phyloP scores from a whole-genome alignment of 2,329 filamentous ascomycete species.

The Talaromyces funiculosus region DNA sequence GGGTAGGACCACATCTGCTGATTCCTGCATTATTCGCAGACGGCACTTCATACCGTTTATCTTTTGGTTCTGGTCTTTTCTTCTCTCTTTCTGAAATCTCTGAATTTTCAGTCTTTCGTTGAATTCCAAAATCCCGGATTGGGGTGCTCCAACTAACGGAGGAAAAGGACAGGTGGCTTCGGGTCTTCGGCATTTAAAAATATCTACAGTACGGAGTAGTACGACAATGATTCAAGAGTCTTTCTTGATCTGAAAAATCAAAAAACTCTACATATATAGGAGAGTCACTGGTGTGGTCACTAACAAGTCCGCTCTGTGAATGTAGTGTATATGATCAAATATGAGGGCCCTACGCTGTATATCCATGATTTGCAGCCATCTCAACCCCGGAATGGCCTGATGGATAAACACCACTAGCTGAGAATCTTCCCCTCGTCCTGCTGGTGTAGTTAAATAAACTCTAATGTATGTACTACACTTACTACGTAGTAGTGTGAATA shows the following conservation, averaged over 20 bases:
- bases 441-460: background rate
- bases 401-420: background rate
- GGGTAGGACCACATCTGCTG: background rate
- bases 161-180: background rate
- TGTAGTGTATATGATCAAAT: background rate
- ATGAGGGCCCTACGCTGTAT: background rate
- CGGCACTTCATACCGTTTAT: background rate
- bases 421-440: slow-evolving; percentile 2
- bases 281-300: background rate
- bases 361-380: background rate
- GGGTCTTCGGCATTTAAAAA: background rate
- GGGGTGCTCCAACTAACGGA: background rate
- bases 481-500: background rate
- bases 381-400: background rate
- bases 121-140: background rate
- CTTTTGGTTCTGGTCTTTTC: background rate
- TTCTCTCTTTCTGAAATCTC: background rate
- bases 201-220: background rate
- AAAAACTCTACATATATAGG: background rate
- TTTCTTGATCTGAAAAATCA: too few species aligned
- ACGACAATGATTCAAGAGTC: too few species aligned
- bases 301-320: too few species aligned
- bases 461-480: background rate
- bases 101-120: background rate
- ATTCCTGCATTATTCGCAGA: background rate